Percentiles rank a stretch among this genome's conserved stretches.
These are phyloP conservation scores for Penicillium tannophilum DNA, from an alignment of 495 filamentous ascomycete species.

Conservation along the genomic window DNA sequence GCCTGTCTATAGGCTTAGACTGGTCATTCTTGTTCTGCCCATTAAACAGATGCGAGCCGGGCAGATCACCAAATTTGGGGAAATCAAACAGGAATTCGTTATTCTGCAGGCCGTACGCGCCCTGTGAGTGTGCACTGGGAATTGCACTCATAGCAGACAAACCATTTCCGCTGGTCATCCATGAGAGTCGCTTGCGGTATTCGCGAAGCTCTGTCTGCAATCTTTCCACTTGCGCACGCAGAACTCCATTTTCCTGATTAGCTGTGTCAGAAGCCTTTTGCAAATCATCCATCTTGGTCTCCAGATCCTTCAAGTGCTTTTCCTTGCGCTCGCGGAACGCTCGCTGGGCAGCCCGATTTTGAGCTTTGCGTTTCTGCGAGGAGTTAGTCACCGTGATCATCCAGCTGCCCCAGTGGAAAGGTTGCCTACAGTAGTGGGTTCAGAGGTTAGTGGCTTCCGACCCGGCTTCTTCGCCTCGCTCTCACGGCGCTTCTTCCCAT, in stretches of 20 bases:
- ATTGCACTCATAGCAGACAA: conserved; percentile 52
- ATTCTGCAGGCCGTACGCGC: conserved; percentile 58
- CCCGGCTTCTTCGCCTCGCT: conserved; percentile 91
- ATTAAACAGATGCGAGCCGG: conserved; percentile 62
- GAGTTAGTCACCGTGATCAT: conserved; percentile 41
- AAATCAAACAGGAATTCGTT: conserved; percentile 94
- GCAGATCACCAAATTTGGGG: conserved; percentile 83
- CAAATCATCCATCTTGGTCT: conserved; percentile 91
- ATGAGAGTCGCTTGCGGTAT: conserved; percentile 82
- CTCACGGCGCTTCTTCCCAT: conserved; percentile 77
- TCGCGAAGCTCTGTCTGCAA: conserved; percentile 83
- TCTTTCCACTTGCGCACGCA: conserved; percentile 84
- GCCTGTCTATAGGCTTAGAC: conserved; percentile 24
- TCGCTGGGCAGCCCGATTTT: conserved; percentile 94
- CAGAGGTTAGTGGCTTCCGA: conserved; percentile 90
- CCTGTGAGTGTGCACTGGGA: conserved; percentile 38
- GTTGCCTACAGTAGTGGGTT: conserved; percentile 86
- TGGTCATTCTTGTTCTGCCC: conserved; percentile 40
- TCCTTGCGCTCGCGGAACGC: conserved; percentile 98
- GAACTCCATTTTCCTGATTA: conserved; percentile 81
- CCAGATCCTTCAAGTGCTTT: conserved; percentile 93
- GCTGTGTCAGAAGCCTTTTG: conserved; percentile 81
- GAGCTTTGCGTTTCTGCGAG: conserved; percentile 93
- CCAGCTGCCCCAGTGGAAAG: neutral
- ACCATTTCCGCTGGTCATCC: conserved; percentile 50